phyloP scores from a whole-genome alignment of 148 eudicot genomes.

The Hydrangea macrophylla region DNA sequence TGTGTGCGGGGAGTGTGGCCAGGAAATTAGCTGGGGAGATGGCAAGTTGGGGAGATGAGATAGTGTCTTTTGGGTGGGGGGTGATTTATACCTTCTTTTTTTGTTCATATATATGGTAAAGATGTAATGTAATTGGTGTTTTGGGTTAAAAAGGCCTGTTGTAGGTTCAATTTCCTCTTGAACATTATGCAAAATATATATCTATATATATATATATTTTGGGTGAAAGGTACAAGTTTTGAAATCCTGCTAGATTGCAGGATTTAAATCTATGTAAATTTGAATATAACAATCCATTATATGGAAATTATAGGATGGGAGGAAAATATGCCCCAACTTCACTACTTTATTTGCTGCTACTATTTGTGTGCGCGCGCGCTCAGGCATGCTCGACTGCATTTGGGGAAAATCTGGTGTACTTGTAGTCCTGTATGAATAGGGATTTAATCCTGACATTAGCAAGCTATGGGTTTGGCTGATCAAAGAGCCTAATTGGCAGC shows the following conservation, averaged over 20 bases:
- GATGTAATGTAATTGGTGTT: not conserved
- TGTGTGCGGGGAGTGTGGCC: slow-evolving; percentile 84
- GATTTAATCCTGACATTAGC: no score
- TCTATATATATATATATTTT: no score
- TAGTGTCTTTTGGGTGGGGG: not conserved
- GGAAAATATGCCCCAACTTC: not conserved
- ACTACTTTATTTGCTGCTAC: no score
- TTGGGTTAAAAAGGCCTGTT: slow-evolving; percentile 8
- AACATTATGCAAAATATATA: not conserved
- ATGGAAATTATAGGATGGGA: not conserved
- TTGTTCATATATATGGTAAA: not conserved
- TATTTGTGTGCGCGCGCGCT: no score
- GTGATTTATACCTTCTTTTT: not conserved
- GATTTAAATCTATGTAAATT: not conserved
- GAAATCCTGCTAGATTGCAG: not conserved
- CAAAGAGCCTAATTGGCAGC: no score
- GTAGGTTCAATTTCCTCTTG: not conserved
- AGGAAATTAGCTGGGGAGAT: slow-evolving; percentile 58
- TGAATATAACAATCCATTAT: not conserved
- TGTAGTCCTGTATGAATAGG: no score
- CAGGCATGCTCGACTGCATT: no score
- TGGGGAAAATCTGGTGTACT: no score
- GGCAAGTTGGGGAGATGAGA: slow-evolving; percentile 8
- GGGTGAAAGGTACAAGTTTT: not conserved
- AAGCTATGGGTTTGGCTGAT: no score